Evolutionary conservation across 345 rosid species (phyloP), one percentile per base, ranked within the genome.

Genomic region (Brassica rapa): DNA sequence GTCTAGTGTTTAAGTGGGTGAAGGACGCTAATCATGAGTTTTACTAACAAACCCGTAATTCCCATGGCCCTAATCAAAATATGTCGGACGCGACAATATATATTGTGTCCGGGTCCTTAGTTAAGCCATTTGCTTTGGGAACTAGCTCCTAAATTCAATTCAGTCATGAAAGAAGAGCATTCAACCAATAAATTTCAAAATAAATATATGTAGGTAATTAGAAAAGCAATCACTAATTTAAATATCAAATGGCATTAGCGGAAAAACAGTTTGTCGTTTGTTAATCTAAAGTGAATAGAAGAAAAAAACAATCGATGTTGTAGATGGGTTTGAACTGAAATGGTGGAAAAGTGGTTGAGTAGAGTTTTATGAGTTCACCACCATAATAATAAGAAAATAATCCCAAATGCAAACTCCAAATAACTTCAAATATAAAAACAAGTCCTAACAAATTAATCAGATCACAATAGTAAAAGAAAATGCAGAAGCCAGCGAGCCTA

Each of bases 291-390:
- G 21, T 29, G 39, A 62, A 1, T 56, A 21, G 53, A 51, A 6
- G 29, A 15, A 11, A 11, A 5, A 25, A 25, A 60, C 66, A 29
- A 14, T 29, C 8, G 66, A 29, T 62, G 4, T 30, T 60, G 15
- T 37, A 46, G 67, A 5, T 0, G n/a, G 7, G 32, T 56, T 62
- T 46, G 29, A 16, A 43, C 61, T 11, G 46, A 35, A 29, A 62
- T 29, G 62, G 62, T 62, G 23, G 23, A 72, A 46, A 65, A 56
- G 78, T 66, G 9, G 78, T 75, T 74, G 78, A 55, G 71, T 55
- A 35, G 39, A 74, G 61, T 21, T 21, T 8, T 21, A 10, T 37
- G 1, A 9, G 27, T 21, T 57, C 8, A 57, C 29, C 1, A 8
- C 62, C 62, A 27, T 57, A 57, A 19, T 16, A 53, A 53, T 16